A percentile compares a stretch with the other conserved stretches of the same genome.
Conservation (phyloP, 2,329 filamentous ascomycete genomes). For the Sporothrix inflata region DNA sequence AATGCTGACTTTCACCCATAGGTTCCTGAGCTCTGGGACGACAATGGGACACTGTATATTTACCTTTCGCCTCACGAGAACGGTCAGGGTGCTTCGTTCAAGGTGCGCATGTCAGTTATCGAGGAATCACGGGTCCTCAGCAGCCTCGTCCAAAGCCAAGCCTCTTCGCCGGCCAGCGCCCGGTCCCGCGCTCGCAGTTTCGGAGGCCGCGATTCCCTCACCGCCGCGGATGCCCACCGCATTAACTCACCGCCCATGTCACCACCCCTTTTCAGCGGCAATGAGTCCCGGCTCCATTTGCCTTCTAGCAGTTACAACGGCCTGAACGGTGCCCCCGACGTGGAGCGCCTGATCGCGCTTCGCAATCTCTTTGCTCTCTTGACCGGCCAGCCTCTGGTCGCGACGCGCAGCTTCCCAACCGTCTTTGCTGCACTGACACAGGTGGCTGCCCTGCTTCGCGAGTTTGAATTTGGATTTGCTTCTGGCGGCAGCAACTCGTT, state of each 20-base stretch:
- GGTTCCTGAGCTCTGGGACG: constrained; percentile 70
- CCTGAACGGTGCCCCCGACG: constrained; percentile 43
- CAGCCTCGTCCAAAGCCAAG: constrained; percentile 55
- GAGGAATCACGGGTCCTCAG: constrained; percentile 59
- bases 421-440: constrained; percentile 59
- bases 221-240: constrained; percentile 53
- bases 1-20: constrained; percentile 37
- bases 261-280: constrained; percentile 44
- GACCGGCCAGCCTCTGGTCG: constrained; percentile 65
- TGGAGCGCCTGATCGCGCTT: constrained; percentile 61
- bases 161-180: constrained; percentile 40
- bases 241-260: constrained; percentile 44
- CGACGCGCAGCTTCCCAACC: constrained; percentile 55
- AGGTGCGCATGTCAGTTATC: constrained; percentile 58
- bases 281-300: constrained; percentile 58
- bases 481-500: constrained; percentile 61
- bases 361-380: constrained; percentile 70
- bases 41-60: constrained; percentile 59
- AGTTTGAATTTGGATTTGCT: constrained; percentile 63
- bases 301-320: constrained; percentile 48
- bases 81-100: constrained; percentile 62
- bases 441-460: constrained; percentile 56
- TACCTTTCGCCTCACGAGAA: constrained; percentile 58
- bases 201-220: constrained; percentile 52
- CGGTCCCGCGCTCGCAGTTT: constrained; percentile 51